phyloP scores from a whole-genome alignment of 495 filamentous ascomycete genomes.

The Jackrogersella multiformis region DNA sequence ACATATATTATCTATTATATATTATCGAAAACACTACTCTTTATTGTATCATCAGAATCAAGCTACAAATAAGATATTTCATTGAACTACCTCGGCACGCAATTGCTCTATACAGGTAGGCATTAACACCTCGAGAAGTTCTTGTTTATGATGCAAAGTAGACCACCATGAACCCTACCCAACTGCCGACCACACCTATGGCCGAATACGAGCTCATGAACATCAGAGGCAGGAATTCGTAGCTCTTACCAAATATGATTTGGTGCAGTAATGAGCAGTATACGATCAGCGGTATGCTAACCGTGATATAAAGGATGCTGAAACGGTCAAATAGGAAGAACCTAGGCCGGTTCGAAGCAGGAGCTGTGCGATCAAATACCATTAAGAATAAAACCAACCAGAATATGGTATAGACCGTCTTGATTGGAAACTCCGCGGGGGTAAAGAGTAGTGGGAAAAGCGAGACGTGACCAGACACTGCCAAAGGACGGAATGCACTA shows the following conservation, averaged over 20 bases:
- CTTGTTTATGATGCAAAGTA: constrained; percentile 75
- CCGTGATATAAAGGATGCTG: constrained; percentile 83
- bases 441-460: constrained; percentile 96
- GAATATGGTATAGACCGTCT: constrained; percentile 90
- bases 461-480: constrained; percentile 92
- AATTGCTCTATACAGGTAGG: constrained; percentile 17
- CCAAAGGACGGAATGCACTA: constrained; percentile 89
- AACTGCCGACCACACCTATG: constrained; percentile 94
- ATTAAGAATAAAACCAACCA: constrained; percentile 90
- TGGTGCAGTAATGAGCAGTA: constrained; percentile 89
- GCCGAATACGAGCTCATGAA: constrained; percentile 96
- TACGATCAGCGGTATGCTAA: constrained; percentile 86
- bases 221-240: constrained; percentile 95
- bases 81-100: constrained; percentile 14
- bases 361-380: constrained; percentile 86
- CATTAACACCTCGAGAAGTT: not conserved
- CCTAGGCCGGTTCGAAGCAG: constrained; percentile 74
- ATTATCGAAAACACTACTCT: constrained; percentile 10
- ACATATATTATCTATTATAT: constrained; percentile 1
- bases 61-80: constrained; percentile 11
- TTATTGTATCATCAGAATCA: not conserved
- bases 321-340: constrained; percentile 92
- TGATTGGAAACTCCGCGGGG: constrained; percentile 88
- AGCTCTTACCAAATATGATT: constrained; percentile 80
- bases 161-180: constrained; percentile 93